Conservation (phyloP, 441 rosid genomes). For the Euphorbia corollata region DNA sequence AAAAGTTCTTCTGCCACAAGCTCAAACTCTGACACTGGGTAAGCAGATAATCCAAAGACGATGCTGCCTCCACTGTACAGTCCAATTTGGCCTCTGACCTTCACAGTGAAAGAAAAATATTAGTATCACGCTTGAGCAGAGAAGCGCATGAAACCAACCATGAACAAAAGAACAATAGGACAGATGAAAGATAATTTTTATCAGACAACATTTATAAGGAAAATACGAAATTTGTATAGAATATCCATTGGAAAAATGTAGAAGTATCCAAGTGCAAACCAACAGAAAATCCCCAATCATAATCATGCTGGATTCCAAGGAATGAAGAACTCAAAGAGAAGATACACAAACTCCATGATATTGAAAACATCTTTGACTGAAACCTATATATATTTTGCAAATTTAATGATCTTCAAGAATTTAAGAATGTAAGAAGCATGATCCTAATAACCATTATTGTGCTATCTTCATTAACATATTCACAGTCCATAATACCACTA, state of each 20-base stretch:
- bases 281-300: conserved; percentile 13
- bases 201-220: neutral
- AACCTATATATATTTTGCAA: neutral
- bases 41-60: conserved; percentile 80
- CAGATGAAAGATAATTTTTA: neutral
- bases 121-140: conserved; percentile 16
- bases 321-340: conserved; percentile 2
- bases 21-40: conserved; percentile 96
- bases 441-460: neutral
- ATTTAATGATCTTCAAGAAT: neutral
- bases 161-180: neutral
- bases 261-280: neutral
- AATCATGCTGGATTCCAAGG: neutral
- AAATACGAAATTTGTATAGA: neutral
- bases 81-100: conserved; percentile 98
- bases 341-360: neutral
- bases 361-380: conserved; percentile 2
- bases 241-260: conserved; percentile 1
- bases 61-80: conserved; percentile 80
- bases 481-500: conserved; percentile 4
- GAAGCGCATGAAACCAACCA: conserved; percentile 16
- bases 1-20: conserved; percentile 97
- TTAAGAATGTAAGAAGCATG: conserved; percentile 4
- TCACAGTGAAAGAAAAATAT: conserved; percentile 25
- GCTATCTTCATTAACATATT: conserved; percentile 9